Base-by-base conservation (phyloP, 164 flowering plant genomes). In the Magnolia changhungtana region DNA sequence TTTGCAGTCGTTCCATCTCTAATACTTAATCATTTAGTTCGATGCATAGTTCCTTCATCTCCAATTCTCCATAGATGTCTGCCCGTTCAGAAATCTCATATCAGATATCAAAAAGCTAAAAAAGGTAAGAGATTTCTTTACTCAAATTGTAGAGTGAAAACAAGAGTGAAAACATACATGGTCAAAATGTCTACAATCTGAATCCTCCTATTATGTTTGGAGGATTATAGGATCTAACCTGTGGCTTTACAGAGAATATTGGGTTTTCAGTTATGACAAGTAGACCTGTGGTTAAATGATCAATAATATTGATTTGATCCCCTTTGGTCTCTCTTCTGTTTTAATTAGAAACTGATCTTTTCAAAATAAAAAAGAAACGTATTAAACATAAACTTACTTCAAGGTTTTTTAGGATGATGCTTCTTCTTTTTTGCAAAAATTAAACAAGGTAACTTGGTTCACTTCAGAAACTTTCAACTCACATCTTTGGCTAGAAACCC, bases 401-500 rank as follows among this genome's bases (percentile, higher is more conserved):
- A 65, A 64, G 11, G 21, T 65, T 24, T 65, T 20, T 23, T 7
- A 19, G 7, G 71, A 68, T 64, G 8, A 4, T n/a, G 59, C 23
- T 73, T 73, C 68, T 21, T 45, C 13, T n/a, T 21, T 20, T 9
- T 63, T 51, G 58, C 23, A 45, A 18, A n/a, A 63, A 37, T n/a
- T 45, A 18, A 63, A 29, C 45, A n/a, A 23, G 19, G 45, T 14
- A 50, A 70, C 6, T 37, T 20, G 37, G 77, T 31, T 50, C 50
- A 27, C 58, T 52, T 77, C 63, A 51, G 49, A 24, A 24, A 21
- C 51, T 10, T 72, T 76, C 16, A 64, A 86, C 97, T 90, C 87
- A 94, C 99, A 70, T 90, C 93, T 87, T 91, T 93, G 19, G 89
- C 63, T 78, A 88, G 86, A 83, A 86, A 88, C 23, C 87, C 91